Base-by-base conservation (phyloP, 2,329 filamentous ascomycete genomes). In the Metarhizium guizhouense region DNA sequence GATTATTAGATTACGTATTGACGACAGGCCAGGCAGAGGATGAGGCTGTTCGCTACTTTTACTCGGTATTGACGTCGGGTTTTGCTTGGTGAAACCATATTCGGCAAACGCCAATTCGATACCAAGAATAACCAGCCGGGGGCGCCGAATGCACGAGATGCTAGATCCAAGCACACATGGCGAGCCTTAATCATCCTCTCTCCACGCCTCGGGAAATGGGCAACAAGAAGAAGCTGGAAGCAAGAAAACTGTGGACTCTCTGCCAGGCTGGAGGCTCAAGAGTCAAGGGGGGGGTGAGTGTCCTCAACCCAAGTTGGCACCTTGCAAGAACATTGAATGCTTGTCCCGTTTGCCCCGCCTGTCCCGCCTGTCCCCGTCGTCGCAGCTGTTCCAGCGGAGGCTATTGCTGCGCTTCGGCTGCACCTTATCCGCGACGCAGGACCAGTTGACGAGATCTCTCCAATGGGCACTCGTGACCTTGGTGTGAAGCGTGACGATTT, bases 401-500 rank as follows among this genome's bases (percentile, higher is more conserved):
- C 25, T 32, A 20, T 40, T 49, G 52, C 43, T 54, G 52, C 34
- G 14, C 20, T 38, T 54, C 43, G 43, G 8, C 36, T 42, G 52
- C 51, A 53, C 25, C 16, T 54, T 38, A 40, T 38, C 43, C 43
- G 52, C 52, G 43, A 54, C 42, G 6, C 11, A 14, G 10, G 40
- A 43, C 40, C 30, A 30, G 52, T 14, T 18, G 32, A 34, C 52
- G 25, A 25, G 13, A 29, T 54, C 43, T 54, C 52, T 40, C 52
- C 52, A 54, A 54, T 54, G 30, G 43, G 36, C 50, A 30, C 10
- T 13, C 38, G 51, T 4, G 34, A n/a, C 45, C 16, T 14, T 20
- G 29, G 16, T 14, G 34, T 51, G 38, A 32, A 56, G 43, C 54
- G 54, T 51, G 50, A 50, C 50, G 20, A 34, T 53, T 53, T 56